A percentile compares a stretch with the other conserved stretches of the same genome.
These are phyloP conservation scores for Crithidia sp. DNA, from an alignment of 208 protist genomes.

Conservation along the genomic window DNA sequence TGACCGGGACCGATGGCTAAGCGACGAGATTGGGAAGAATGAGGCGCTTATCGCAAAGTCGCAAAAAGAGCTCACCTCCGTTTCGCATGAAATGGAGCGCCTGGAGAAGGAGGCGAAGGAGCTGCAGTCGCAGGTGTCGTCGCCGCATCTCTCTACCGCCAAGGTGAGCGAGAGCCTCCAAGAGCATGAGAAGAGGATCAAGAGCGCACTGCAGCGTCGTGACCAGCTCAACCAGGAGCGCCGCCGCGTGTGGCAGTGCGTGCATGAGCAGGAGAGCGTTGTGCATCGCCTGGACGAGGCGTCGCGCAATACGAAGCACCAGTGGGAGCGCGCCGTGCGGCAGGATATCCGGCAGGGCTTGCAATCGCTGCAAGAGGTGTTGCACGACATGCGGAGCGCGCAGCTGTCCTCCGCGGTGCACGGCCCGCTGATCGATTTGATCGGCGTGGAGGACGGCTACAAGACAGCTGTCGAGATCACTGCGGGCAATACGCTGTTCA, in stretches of 20 bases:
- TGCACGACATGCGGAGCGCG: slow-evolving; percentile 64
- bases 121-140: slow-evolving; percentile 4
- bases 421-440: slow-evolving; percentile 96
- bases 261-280: slow-evolving; percentile 76
- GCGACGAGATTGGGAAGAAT: slow-evolving; percentile 81
- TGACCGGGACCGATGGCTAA: slow-evolving; percentile 92
- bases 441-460: slow-evolving; percentile 89
- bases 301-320: slow-evolving; percentile 41
- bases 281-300: slow-evolving; percentile 67
- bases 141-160: slow-evolving; percentile 19
- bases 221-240: slow-evolving; percentile 77
- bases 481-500: slow-evolving; percentile 95
- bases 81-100: slow-evolving; percentile 45
- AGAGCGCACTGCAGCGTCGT: slow-evolving; percentile 36
- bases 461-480: slow-evolving; percentile 95
- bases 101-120: slow-evolving; percentile 25
- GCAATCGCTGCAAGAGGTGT: slow-evolving; percentile 76
- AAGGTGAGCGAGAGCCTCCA: slow-evolving; percentile 61
- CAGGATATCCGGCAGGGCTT: slow-evolving; percentile 90
- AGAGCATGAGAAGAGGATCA: slow-evolving; percentile 45
- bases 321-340: slow-evolving; percentile 70
- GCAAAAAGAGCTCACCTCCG: slow-evolving; percentile 44
- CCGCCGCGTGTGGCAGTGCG: slow-evolving; percentile 75
- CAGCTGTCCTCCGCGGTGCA: slow-evolving; percentile 81
- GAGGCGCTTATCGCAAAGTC: slow-evolving; percentile 51